Evolutionary conservation across 768 basidiomycete species (phyloP).

Genomic region (Agaricus bisporus): DNA sequence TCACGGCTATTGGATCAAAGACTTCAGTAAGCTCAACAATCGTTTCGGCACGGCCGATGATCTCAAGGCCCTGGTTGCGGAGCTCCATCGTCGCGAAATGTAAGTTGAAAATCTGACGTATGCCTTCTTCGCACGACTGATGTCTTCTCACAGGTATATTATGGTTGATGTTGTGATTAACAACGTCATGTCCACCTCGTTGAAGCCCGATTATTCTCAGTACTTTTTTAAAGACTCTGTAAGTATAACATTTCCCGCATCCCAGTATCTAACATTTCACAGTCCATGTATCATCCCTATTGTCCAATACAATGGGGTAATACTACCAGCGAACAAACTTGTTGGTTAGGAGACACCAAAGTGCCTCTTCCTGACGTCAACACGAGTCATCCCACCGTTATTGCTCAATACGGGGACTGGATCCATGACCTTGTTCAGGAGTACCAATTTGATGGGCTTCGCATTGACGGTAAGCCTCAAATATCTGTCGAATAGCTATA

Average conservation of each 20-base stretch:
- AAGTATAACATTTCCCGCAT: slow-evolving; percentile 11
- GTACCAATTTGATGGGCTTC: slow-evolving; percentile 79
- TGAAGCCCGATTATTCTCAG: slow-evolving; percentile 54
- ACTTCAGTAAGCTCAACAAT: slow-evolving; percentile 59
- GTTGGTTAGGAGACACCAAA: slow-evolving; percentile 77
- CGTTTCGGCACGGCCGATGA: slow-evolving; percentile 72
- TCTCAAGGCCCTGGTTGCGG: slow-evolving; percentile 57
- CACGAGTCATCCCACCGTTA: slow-evolving; percentile 62
- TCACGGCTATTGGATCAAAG: slow-evolving; percentile 81
- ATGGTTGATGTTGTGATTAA: slow-evolving; percentile 87
- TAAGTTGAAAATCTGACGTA: slow-evolving; percentile 19
- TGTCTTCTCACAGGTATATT: slow-evolving; percentile 42
- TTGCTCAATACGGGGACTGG: slow-evolving; percentile 61
- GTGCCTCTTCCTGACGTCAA: slow-evolving; percentile 78
- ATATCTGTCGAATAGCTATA: background rate
- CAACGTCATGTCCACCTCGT: slow-evolving; percentile 72
- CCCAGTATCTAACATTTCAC: slow-evolving; percentile 8
- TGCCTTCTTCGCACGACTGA: background rate
- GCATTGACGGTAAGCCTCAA: slow-evolving; percentile 59
- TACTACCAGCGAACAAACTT: slow-evolving; percentile 61
- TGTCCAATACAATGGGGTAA: slow-evolving; percentile 71
- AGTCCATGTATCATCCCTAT: slow-evolving; percentile 74
- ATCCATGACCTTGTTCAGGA: slow-evolving; percentile 59
- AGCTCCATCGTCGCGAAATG: slow-evolving; percentile 71
- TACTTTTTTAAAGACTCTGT: slow-evolving; percentile 68